Conservation (phyloP, 2,329 filamentous ascomycete species). For the Clonostachys chloroleuca region DNA sequence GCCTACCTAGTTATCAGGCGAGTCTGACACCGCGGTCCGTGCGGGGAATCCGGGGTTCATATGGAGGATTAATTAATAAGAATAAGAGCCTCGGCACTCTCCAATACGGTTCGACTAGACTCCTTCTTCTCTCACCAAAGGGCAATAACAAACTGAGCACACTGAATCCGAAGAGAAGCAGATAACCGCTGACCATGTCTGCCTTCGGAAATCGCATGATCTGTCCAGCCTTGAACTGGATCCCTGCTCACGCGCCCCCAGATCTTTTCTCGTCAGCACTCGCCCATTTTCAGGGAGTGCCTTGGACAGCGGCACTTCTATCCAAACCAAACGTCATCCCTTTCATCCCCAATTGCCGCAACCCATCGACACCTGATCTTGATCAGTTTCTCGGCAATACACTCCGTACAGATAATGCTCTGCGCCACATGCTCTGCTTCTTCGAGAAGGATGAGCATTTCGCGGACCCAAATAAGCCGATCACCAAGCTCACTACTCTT, state of each 20-base stretch:
- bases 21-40: too few relatives aligned
- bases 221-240: slow-evolving; percentile 16
- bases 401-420: slow-evolving; percentile 15
- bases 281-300: slow-evolving; percentile 23
- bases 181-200: too few relatives aligned
- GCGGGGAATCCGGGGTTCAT: too few relatives aligned
- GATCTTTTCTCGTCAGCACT: slow-evolving; percentile 17
- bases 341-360: slow-evolving; percentile 24
- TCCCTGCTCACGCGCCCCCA: slow-evolving; percentile 15
- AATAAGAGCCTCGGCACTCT: too few relatives aligned
- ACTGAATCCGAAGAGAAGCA: too few relatives aligned
- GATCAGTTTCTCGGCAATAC: slow-evolving; percentile 27
- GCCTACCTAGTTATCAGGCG: too few relatives aligned
- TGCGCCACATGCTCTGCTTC: slow-evolving; percentile 26
- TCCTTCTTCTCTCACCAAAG: too few relatives aligned
- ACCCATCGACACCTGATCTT: slow-evolving; percentile 15
- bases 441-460: slow-evolving; percentile 8
- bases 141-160: too few relatives aligned
- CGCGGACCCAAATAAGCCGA: slow-evolving; percentile 5
- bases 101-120: too few relatives aligned
- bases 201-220: not conserved
- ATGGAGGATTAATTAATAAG: too few relatives aligned
- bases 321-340: slow-evolving; percentile 14
- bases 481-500: slow-evolving; percentile 20
- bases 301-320: slow-evolving; percentile 27